Evolutionary conservation across 2,329 filamentous ascomycete genomes (phyloP).

Genomic region (Fusarium brachygibbosum): DNA sequence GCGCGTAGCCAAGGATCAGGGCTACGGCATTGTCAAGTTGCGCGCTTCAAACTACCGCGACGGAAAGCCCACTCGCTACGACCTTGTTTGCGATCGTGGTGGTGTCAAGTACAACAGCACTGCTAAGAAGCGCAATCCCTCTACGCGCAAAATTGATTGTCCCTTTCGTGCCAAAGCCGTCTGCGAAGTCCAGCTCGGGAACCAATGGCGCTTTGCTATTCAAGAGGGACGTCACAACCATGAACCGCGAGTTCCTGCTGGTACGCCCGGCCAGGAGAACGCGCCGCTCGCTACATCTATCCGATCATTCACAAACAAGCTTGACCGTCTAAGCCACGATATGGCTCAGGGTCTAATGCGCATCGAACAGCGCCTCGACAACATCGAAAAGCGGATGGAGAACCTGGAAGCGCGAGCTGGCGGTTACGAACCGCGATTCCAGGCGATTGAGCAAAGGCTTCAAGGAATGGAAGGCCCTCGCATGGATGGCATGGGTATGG

Average conservation of each 20-base stretch:
- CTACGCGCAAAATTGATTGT: slow-evolving; percentile 74
- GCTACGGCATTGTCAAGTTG: slow-evolving; percentile 73
- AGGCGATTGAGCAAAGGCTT: slow-evolving; percentile 59
- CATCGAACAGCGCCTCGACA: slow-evolving; percentile 64
- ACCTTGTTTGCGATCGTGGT: slow-evolving; percentile 73
- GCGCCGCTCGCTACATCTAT: slow-evolving; percentile 70
- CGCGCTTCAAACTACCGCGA: slow-evolving; percentile 74
- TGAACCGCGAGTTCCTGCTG: slow-evolving; percentile 68
- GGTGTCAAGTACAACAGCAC: slow-evolving; percentile 76
- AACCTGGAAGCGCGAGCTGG: slow-evolving; percentile 63
- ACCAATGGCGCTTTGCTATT: slow-evolving; percentile 74
- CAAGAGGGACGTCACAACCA: slow-evolving; percentile 73
- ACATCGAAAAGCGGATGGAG: slow-evolving; percentile 68
- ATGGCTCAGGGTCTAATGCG: slow-evolving; percentile 66
- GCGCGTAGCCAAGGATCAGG: slow-evolving; percentile 71
- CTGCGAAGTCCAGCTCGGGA: slow-evolving; percentile 72
- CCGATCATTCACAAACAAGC: slow-evolving; percentile 70
- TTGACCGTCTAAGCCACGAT: slow-evolving; percentile 71
- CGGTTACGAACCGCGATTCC: slow-evolving; percentile 61
- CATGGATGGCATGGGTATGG: slow-evolving; percentile 61
- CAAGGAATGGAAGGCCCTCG: slow-evolving; percentile 59
- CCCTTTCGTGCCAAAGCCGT: slow-evolving; percentile 74
- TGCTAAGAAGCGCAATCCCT: slow-evolving; percentile 74
- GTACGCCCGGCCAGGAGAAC: slow-evolving; percentile 68
- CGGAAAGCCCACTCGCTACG: slow-evolving; percentile 72